Evolutionary conservation across 768 basidiomycete genomes (phyloP).

Genomic region (Lactarius akahatsu): DNA sequence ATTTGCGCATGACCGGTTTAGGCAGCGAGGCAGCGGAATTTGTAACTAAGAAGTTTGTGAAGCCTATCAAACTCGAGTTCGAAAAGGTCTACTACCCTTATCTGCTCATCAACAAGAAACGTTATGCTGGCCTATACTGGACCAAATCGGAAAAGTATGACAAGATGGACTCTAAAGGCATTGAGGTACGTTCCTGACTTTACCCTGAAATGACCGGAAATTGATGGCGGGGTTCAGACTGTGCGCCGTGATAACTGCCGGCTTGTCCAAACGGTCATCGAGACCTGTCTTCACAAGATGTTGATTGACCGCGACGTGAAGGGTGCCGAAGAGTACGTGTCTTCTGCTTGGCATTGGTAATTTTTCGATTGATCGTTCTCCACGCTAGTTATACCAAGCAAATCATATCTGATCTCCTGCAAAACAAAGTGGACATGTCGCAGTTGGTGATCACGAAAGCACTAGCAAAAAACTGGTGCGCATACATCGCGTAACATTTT

Average conservation of each 20-base stretch:
- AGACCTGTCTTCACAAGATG: slow-evolving; percentile 98
- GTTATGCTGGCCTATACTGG: slow-evolving; percentile 98
- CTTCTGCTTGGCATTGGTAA: neutral
- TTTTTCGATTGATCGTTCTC: slow-evolving; percentile 1
- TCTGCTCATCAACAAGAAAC: slow-evolving; percentile 96
- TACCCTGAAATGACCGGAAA: neutral
- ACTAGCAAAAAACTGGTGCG: slow-evolving; percentile 78
- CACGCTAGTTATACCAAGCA: slow-evolving; percentile 81
- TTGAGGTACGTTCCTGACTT: slow-evolving; percentile 63
- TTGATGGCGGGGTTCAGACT: slow-evolving; percentile 54
- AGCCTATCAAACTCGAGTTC: slow-evolving; percentile 98
- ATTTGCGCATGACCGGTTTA: slow-evolving; percentile 35
- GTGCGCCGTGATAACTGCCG: slow-evolving; percentile 98
- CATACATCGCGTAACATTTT: neutral
- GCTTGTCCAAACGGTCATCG: slow-evolving; percentile 96
- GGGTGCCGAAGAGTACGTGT: slow-evolving; percentile 84
- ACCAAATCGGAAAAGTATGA: slow-evolving; percentile 93
- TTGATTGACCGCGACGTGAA: slow-evolving; percentile 92
- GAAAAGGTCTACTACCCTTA: slow-evolving; percentile 99
- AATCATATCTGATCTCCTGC: slow-evolving; percentile 88
- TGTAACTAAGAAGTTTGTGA: slow-evolving; percentile 87
- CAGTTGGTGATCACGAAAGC: slow-evolving; percentile 99
- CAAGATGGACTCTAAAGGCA: slow-evolving; percentile 99
- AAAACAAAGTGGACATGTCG: slow-evolving; percentile 98
- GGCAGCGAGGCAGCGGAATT: slow-evolving; percentile 91